Evolutionary conservation across 371 early-diverging fungal species (phyloP), one percentile per base, ranked within the genome.

Genomic region (Dichotomocladium elegans): DNA sequence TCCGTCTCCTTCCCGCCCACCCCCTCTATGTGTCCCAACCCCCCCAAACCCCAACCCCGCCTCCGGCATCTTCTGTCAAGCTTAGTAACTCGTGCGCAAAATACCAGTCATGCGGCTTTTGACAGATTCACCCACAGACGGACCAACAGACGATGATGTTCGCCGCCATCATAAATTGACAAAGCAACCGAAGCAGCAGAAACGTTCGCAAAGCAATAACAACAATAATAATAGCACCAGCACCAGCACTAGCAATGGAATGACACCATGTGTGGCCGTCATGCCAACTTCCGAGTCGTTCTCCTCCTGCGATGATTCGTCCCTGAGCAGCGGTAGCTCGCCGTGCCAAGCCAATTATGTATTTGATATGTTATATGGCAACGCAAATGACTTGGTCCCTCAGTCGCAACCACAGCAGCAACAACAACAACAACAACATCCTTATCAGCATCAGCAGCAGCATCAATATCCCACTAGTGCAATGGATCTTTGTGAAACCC

Each of bases 41-140:
- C n/a, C n/a, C n/a, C n/a, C n/a, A n/a, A n/a, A n/a, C n/a, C n/a
- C n/a, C n/a, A n/a, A n/a, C n/a, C n/a, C n/a, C n/a, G n/a, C n/a
- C n/a, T n/a, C n/a, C n/a, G n/a, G n/a, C n/a, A n/a, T n/a, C n/a
- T n/a, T n/a, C n/a, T n/a, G n/a, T n/a, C n/a, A n/a, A n/a, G n/a
- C n/a, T n/a, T n/a, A n/a, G n/a, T n/a, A n/a, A n/a, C n/a, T n/a
- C n/a, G n/a, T n/a, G n/a, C n/a, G n/a, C n/a, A n/a, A n/a, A n/a
- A n/a, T n/a, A n/a, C n/a, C 57, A 82, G 82, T 82, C 47, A 75
- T 82, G 82, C 70, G 74, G 11, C 53, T 82, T 25, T 55, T 82
- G 53, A 74, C 74, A 37, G 82, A 82, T 40, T 63, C 60, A n/a
- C 48, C 67, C 21, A 60, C 64, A 12, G 73, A 73, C 25, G n/a